phyloP scores from a whole-genome alignment of 2,329 filamentous ascomycete genomes.

The Talaromyces albobiverticillius region DNA sequence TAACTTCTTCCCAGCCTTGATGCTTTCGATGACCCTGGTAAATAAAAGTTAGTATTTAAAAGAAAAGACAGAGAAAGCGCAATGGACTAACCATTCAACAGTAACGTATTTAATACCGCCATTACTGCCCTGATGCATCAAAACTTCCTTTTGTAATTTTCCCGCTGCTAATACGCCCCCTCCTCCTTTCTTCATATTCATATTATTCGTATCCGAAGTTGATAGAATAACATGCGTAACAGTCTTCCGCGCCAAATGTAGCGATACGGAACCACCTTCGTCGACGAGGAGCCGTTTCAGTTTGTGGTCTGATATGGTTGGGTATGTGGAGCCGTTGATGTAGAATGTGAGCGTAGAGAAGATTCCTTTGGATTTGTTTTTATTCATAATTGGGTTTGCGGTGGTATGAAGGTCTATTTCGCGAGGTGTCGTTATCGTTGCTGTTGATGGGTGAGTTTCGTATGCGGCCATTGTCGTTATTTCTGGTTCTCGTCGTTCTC shows the following conservation, averaged over 20 bases:
- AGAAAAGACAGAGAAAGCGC: too few species aligned
- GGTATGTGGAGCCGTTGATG: slow-evolving; percentile 83
- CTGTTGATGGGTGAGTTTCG: background rate
- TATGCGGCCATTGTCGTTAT: too few species aligned
- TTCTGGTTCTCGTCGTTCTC: background rate
- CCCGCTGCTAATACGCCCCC: slow-evolving; percentile 72
- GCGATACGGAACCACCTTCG: slow-evolving; percentile 70
- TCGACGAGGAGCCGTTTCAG: slow-evolving; percentile 73
- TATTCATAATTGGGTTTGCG: background rate
- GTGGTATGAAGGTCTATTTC: background rate
- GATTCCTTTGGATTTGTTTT: slow-evolving; percentile 42
- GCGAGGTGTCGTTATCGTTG: background rate
- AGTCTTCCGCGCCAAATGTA: slow-evolving; percentile 66
- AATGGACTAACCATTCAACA: slow-evolving; percentile 75
- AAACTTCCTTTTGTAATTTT: slow-evolving; percentile 80
- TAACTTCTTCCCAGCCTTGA: slow-evolving; percentile 71
- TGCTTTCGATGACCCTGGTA: slow-evolving; percentile 73
- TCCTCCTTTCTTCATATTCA: slow-evolving; percentile 71
- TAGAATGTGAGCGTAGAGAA: slow-evolving; percentile 74
- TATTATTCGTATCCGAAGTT: slow-evolving; percentile 49
- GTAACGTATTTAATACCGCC: slow-evolving; percentile 73
- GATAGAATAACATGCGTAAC: slow-evolving; percentile 85
- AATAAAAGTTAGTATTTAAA: slow-evolving; percentile 13
- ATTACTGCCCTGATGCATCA: slow-evolving; percentile 26
- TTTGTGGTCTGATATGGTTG: slow-evolving; percentile 78